phyloP scores from a whole-genome alignment of 116 monocot genomes.

The Dioscorea cayenensis region DNA sequence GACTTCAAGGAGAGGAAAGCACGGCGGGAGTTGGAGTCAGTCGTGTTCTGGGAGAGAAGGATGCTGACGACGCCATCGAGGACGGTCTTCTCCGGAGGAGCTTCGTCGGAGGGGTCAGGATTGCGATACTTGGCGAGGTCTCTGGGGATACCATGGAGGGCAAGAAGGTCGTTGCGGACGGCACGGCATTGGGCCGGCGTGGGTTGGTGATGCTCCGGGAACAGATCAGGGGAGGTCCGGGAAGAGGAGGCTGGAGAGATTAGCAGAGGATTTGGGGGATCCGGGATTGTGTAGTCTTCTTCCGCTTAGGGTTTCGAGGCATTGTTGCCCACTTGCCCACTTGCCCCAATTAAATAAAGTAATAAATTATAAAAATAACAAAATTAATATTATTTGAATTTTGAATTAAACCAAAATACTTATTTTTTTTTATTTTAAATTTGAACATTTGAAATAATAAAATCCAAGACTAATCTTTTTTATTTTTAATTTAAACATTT shows the following conservation, averaged over 20 bases:
- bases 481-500: too few species aligned
- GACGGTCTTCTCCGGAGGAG: constrained; percentile 25
- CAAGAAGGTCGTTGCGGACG: constrained; percentile 59
- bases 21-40: too few species aligned
- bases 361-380: too few species aligned
- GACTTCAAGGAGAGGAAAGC: too few species aligned
- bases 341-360: too few species aligned
- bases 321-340: too few species aligned
- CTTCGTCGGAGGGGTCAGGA: neutral
- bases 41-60: constrained; percentile 84
- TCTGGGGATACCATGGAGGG: constrained; percentile 59
- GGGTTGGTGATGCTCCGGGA: constrained; percentile 35
- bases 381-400: too few species aligned
- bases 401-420: too few species aligned
- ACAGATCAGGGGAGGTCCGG: constrained; percentile 52
- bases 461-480: too few species aligned
- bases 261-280: neutral
- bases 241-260: neutral
- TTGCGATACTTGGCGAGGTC: constrained; percentile 35
- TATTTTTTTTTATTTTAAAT: too few species aligned
- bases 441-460: too few species aligned
- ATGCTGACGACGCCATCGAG: constrained; percentile 73
- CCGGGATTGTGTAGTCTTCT: neutral
- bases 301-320: neutral
- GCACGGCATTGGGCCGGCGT: constrained; percentile 61